These are phyloP conservation scores for Boletellus sp. DNA, from an alignment of 768 basidiomycete species.

Conservation along the genomic window DNA sequence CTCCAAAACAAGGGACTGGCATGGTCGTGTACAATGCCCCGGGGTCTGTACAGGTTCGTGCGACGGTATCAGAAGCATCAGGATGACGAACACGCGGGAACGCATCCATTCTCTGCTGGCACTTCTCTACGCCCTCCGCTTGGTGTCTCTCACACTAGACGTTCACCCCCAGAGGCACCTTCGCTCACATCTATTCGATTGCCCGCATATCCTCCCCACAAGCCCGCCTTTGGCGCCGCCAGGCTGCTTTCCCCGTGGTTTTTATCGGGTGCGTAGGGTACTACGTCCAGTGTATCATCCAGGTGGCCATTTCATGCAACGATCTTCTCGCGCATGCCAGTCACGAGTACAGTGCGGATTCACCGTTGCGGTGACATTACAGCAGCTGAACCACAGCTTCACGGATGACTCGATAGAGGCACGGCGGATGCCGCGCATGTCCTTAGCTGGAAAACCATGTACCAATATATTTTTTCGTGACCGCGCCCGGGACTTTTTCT, in stretches of 20 bases:
- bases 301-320: neutral
- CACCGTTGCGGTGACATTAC: neutral
- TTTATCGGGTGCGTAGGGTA: neutral
- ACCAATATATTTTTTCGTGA: neutral
- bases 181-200: conserved; percentile 4
- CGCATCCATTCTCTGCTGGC: conserved; percentile 25
- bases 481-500: neutral
- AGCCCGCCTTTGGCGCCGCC: neutral
- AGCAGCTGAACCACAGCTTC: neutral
- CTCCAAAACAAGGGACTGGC: conserved; percentile 18
- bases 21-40: conserved; percentile 3
- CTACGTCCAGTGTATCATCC: neutral
- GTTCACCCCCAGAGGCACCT: conserved; percentile 8
- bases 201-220: conserved; percentile 5
- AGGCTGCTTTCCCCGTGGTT: neutral
- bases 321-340: neutral
- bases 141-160: conserved; percentile 7
- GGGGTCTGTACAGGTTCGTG: conserved; percentile 13
- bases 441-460: neutral
- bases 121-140: conserved; percentile 28
- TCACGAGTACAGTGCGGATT: neutral
- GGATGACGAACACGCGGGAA: conserved; percentile 11
- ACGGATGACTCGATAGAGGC: neutral
- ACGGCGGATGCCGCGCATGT: neutral
- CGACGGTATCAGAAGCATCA: conserved; percentile 23